Base-by-base conservation (phyloP, 1,284 basidiomycete genomes). In the Coniferiporia sulphurascens region DNA sequence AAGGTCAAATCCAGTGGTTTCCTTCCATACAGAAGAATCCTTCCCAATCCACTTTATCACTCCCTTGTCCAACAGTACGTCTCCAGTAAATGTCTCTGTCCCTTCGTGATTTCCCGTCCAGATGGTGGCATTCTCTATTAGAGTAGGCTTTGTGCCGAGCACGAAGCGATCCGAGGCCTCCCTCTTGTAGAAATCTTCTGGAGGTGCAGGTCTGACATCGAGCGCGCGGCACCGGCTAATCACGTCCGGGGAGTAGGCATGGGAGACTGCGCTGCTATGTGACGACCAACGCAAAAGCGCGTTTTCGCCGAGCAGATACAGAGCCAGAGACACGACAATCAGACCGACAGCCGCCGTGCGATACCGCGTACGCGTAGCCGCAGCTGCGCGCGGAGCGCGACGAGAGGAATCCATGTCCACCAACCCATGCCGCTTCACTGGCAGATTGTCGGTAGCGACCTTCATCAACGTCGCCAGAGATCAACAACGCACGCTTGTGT, bases 111-210 rank as follows among this genome's bases (percentile, higher is more conserved):
- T 62, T 10, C 76, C 75, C 0, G 74, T 86, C 85, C 85, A 87
- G 27, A 88, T 71, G 3, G 78, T 86, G 4, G 79, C 85, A 64
- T 87, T 87, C 66, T 73, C 75, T 54, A 87, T 75, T 61, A 80
- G 69, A 0, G 75, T 71, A n/a, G 79, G 68, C n/a, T 69, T 69
- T 1, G 82, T 81, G 0, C 78, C 80, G 1, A 66, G 64, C 10
- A 76, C 80, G 63, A 73, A 84, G 19, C 84, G 73, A 65, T 87
- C 84, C 1, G 77, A 83, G 34, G 71, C 64, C 4, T 69, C 74
- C 41, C 84, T 71, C 49, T 69, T 64, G 54, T 73, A 66, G 64
- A 80, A 81, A 53, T 72, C 66, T 0, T 68, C 63, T 1, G 78
- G 71, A 8, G 78, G 73, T 1, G 74, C 73, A 12, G 77, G 75